Base-by-base conservation (phyloP, 164 flowering plant species). In the Stephania cephalantha region DNA sequence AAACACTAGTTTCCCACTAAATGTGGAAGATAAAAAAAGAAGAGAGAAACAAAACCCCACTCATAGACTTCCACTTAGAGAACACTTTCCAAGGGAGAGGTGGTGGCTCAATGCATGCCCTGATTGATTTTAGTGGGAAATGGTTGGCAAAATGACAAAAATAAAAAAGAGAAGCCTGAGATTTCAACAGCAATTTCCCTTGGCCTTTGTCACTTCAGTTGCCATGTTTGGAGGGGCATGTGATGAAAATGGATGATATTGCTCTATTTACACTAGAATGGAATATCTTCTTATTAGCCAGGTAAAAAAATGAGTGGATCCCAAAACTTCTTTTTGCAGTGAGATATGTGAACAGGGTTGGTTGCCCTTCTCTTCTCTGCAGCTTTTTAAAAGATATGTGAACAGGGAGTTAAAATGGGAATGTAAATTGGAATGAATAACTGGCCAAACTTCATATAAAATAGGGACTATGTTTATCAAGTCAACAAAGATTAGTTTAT, bases 71-170 rank as follows among this genome's bases (percentile, higher is more conserved):
- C 25, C 25, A 25, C 25, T 25, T 25, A 25, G 25, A 11, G 22
- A 55, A 74, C 76, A 65, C 44, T 74, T 74, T 65, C 76, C 76
- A 65, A 74, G 70, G 13, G 15, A 58, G 64, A 58, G 64, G 64
- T 55, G 20, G 18, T 58, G 64, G 64, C 64, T 58, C 61, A 29
- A 46, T 65, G 55, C 69, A 46, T 65, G 55, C 69, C 11, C 31
- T 6, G 18, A 45, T 64, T 6, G 18, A 45, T 64, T 58, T 50
- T 35, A 12, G 55, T 73, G 42, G 35, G 75, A 45, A 44, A 25
- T 63, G 53, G 68, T 64, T 64, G 10, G 46, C 50, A 72, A 58
- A 22, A 29, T 71, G 73, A 71, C 73, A 71, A 30, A 71, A 18
- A 17, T 55, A 2, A 15, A 55, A 55, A 55, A n/a, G 18, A 55